These are phyloP conservation scores for Piper longum DNA, from an alignment of 164 flowering plant genomes.

Conservation along the genomic window DNA sequence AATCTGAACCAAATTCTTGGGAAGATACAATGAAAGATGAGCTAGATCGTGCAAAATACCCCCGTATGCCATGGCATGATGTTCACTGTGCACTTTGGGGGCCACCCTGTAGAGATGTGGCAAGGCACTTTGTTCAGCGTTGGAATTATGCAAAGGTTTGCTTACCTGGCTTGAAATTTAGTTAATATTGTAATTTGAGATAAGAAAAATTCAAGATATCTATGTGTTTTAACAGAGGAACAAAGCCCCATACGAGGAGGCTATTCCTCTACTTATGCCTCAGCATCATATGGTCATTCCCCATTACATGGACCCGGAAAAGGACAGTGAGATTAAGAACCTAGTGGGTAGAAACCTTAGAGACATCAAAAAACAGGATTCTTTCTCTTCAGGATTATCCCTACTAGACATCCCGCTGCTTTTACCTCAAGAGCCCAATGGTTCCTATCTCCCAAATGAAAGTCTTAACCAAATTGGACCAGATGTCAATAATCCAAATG, in stretches of 20 bases:
- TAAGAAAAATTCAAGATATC: conserved; percentile 3
- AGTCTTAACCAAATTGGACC: conserved; percentile 27
- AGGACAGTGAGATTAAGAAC: conserved; percentile 24
- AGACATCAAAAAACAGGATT: conserved; percentile 36
- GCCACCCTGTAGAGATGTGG: conserved; percentile 95
- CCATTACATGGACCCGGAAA: conserved; percentile 64
- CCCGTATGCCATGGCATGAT: conserved; percentile 99
- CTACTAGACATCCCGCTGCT: conserved; percentile 80
- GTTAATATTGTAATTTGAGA: neutral
- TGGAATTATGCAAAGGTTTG: conserved; percentile 98
- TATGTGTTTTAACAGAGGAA: conserved; percentile 51
- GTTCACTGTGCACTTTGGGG: conserved; percentile 99
- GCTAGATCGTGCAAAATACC: conserved; percentile 73
- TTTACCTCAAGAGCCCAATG: conserved; percentile 77
- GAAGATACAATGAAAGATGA: conserved; percentile 95
- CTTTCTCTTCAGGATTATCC: conserved; percentile 58
- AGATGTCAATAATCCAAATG: conserved; percentile 16
- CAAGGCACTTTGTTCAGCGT: conserved; percentile 96
- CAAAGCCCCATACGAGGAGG: conserved; percentile 88
- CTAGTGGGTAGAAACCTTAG: conserved; percentile 17
- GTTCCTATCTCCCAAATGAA: conserved; percentile 21
- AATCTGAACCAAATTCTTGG: conserved; percentile 99
- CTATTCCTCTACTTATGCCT: conserved; percentile 94
- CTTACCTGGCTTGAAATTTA: conserved; percentile 1
- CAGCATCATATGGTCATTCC: conserved; percentile 99